Percentiles rank a stretch among this genome's conserved stretches.
Conservation (phyloP, 768 basidiomycete species). For the Auricularia auricula-judae region DNA sequence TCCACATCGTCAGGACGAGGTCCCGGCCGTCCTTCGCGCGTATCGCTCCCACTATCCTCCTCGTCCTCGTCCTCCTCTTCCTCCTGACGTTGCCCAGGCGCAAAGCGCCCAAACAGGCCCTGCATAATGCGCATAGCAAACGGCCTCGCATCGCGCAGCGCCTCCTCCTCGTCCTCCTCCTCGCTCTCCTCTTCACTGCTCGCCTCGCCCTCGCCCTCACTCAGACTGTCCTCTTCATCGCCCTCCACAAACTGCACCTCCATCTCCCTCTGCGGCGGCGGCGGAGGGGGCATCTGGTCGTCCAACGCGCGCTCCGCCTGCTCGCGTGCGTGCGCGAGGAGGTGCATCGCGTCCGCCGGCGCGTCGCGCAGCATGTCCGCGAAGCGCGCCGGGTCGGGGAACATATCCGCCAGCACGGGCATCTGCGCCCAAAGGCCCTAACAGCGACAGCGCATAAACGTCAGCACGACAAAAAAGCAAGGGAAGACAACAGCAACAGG, state of each 20-base stretch:
- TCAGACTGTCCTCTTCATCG: slow-evolving; percentile 20
- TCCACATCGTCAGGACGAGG: too few relatives aligned
- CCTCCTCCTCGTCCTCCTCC: slow-evolving; percentile 7
- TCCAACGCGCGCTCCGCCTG: slow-evolving; percentile 21
- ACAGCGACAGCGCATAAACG: neutral
- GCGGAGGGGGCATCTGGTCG: slow-evolving; percentile 19
- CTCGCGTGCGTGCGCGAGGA: slow-evolving; percentile 36
- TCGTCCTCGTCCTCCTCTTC: neutral
- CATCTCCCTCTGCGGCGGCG: slow-evolving; percentile 38
- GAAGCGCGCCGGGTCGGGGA: slow-evolving; percentile 32
- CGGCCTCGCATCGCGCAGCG: slow-evolving; percentile 15
- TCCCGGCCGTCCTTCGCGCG: too few relatives aligned
- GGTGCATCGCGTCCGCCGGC: slow-evolving; percentile 39
- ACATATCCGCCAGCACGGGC: neutral
- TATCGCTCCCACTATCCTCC: neutral
- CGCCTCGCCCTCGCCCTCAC: slow-evolving; percentile 10
- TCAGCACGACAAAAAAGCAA: too few relatives aligned
- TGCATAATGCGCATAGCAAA: neutral
- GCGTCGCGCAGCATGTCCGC: slow-evolving; percentile 37
- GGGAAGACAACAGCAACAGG: too few relatives aligned
- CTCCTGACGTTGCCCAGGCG: neutral
- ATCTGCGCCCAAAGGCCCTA: neutral
- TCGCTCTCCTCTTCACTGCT: slow-evolving; percentile 9
- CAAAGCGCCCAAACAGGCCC: neutral
- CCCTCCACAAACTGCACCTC: slow-evolving; percentile 16